Conservation (phyloP, 352 stramenopile genomes). For the Phytophthora crassamura region DNA sequence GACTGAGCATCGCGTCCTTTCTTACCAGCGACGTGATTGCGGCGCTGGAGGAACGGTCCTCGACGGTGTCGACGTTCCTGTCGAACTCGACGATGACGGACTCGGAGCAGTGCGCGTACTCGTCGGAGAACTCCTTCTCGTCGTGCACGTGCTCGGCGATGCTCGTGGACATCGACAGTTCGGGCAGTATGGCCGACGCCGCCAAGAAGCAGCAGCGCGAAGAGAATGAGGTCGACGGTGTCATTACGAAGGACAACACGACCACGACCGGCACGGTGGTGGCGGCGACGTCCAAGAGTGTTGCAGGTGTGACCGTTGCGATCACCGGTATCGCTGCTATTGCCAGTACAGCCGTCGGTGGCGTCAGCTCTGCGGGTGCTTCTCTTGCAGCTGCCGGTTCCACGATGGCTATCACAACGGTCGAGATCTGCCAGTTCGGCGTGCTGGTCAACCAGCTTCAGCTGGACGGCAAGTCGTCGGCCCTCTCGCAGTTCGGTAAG, state of each 20-base stretch:
- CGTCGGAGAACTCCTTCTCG: constrained; percentile 69
- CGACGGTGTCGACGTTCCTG: constrained; percentile 51
- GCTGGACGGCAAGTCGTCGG: constrained; percentile 74
- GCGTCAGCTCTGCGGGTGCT: constrained; percentile 46
- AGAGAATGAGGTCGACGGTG: constrained; percentile 45
- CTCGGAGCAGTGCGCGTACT: constrained; percentile 68
- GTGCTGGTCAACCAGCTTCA: constrained; percentile 83
- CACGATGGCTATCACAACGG: constrained; percentile 72
- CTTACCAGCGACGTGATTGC: constrained; percentile 54
- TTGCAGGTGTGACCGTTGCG: constrained; percentile 74
- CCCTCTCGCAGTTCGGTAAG: constrained; percentile 73
- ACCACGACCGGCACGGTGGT: constrained; percentile 62
- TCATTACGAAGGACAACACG: constrained; percentile 77
- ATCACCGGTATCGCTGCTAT: constrained; percentile 77
- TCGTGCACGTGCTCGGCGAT: constrained; percentile 72
- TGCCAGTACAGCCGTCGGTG: constrained; percentile 62
- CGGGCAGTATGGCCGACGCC: constrained; percentile 47
- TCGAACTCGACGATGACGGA: constrained; percentile 69
- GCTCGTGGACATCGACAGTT: constrained; percentile 47
- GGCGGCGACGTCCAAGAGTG: constrained; percentile 68
- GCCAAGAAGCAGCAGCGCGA: constrained; percentile 70
- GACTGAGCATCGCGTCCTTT: constrained; percentile 59
- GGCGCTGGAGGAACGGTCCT: constrained; percentile 46
- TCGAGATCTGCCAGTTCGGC: constrained; percentile 84
- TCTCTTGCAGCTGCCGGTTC: constrained; percentile 60